Evolutionary conservation across 257 asterid genomes (phyloP).

Genomic region (Solanum neorickii): DNA sequence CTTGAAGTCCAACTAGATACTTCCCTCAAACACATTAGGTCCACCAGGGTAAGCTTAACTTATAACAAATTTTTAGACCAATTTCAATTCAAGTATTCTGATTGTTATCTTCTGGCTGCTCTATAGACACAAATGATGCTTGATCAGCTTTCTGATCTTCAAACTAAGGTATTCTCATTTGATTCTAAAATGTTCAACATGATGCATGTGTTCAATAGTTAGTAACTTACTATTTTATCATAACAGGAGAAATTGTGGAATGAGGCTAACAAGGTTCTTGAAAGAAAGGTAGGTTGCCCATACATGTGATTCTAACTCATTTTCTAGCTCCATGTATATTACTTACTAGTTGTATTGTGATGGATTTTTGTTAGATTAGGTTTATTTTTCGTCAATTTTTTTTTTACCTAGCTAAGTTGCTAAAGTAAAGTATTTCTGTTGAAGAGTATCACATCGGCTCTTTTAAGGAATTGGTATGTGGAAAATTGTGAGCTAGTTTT

Average conservation of each 20-base stretch:
- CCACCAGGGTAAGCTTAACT: constrained; percentile 63
- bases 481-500: neutral
- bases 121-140: constrained; percentile 82
- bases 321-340: neutral
- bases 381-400: neutral
- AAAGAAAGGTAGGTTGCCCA: constrained; percentile 53
- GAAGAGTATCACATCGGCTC: no score
- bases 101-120: neutral
- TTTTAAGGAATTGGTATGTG: no score
- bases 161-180: constrained; percentile 51
- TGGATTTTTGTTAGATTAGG: neutral
- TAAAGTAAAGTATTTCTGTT: no score
- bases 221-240: neutral
- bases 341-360: neutral
- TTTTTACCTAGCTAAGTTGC: neutral
- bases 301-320: neutral
- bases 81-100: neutral
- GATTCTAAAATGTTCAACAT: neutral
- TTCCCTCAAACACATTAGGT: constrained; percentile 81
- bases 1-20: constrained; percentile 76
- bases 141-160: constrained; percentile 90
- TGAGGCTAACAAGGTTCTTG: constrained; percentile 74
- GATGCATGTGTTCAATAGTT: neutral
- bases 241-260: constrained; percentile 74
- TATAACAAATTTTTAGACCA: neutral